Base-by-base conservation (phyloP, 1,139 yeast genomes). In the Sugiyamaella pinicola region DNA sequence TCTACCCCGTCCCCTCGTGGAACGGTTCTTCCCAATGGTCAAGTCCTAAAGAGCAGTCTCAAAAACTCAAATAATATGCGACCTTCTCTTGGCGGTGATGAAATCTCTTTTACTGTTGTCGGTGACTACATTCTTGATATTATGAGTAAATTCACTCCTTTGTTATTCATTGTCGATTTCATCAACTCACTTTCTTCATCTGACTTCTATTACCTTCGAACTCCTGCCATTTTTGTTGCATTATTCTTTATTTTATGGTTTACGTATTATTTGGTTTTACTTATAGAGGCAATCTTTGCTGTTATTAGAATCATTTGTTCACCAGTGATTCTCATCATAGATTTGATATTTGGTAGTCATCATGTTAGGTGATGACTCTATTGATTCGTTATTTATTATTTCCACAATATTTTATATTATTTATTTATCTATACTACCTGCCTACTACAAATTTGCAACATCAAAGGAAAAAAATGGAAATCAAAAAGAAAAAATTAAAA, bases 271-370 rank as follows among this genome's bases (percentile, higher is more conserved):
- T 50, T 53, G 21, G 46, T 59, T n/a, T 28, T 54, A 28, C 37
- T 59, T 18, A 39, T 58, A n/a, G 60, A 58, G 42, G 56, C 54
- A 21, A 45, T 58, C 8, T 54, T 59, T 54, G 45, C 55, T 9
- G 48, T 59, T 34, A 35, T 59, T 47, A 51, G 56, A 47, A 52
- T 51, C 38, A 50, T 59, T 34, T 59, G 62, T 52, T 56, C 60
- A 13, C 62, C 62, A 9, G 61, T 57, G 13, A 56, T 58, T 33
- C 43, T 56, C 18, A 40, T 59, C 15, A 40, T 45, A 15, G 50
- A 55, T 29, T 17, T 55, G 31, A 44, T 56, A 24, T 55, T 56
- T 37, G 59, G 57, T n/a, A 31, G 38, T 12, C 47, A 44, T 24
- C 52, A 48, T 43, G 47, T 19, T 13, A 17, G 47, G n/a, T n/a